Evolutionary conservation across 495 filamentous ascomycete genomes (phyloP), one percentile per base, ranked within the genome.

Genomic region (Hypoxylon lienhwacheense): DNA sequence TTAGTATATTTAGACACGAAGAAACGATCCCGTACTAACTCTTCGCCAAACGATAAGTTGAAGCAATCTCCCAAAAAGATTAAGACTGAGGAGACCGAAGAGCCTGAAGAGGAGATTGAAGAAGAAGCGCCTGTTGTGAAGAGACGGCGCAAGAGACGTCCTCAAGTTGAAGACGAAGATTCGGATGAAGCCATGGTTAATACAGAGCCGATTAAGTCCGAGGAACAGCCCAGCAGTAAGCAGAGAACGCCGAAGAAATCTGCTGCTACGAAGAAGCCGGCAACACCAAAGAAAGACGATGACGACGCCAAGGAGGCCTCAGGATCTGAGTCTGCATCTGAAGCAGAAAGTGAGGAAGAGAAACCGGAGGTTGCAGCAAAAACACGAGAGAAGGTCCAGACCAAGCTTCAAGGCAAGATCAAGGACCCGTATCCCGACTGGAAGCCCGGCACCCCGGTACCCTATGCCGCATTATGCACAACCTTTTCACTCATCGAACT

Each of bases 361-460:
- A 88, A 89, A 56, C 86, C 90, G 0, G 85, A 87, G 48, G 70
- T 84, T 20, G 84, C 84, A 32, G 85, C 82, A 14, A 90, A 93
- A 70, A 85, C 82, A 7, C 84, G 90, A 22, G 82, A 92, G 63
- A 88, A 88, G 60, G 80, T 93, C n/a, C 92, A 97, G 61, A 83
- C 84, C 2, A 86, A 84, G 3, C 69, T 97, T 35, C 79, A 76
- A 15, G 79, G 72, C 44, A 73, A 74, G 20, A 71, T 70, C 7
- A 87, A 89, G 53, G 88, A 95, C 67, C 87, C 88, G 34, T 97
- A 91, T 71, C 90, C 91, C 4, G 92, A 98, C 69, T 98, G 93
- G 93, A 85, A 89, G 64, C 69, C 85, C 14, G 91, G 90, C 24
- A 82, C 88, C 32, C 89, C 91, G 20, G 89, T 96, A 0, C 93